phyloP scores from a whole-genome alignment of 352 stramenopile species.

The Globisporangium irregulare region DNA sequence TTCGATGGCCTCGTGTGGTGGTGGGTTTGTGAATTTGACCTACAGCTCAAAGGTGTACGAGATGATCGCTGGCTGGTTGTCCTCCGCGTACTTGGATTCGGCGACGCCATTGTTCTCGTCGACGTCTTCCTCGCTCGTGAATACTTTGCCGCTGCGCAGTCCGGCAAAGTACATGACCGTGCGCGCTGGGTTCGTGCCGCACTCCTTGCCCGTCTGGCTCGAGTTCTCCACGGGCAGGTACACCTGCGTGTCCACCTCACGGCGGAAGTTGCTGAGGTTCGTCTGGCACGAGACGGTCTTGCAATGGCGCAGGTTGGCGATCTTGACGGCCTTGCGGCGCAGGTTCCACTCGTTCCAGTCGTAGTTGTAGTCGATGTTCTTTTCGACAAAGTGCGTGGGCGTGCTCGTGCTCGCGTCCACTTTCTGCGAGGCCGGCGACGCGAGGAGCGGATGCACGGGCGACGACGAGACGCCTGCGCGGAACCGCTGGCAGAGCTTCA shows the following conservation, averaged over 20 bases:
- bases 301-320: slow-evolving; percentile 91
- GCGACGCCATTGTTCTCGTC: slow-evolving; percentile 20
- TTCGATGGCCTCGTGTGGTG: background rate
- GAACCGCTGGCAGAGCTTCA: slow-evolving; percentile 59
- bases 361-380: slow-evolving; percentile 90
- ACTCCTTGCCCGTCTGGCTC: slow-evolving; percentile 82
- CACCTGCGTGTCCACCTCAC: slow-evolving; percentile 87
- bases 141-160: slow-evolving; percentile 38
- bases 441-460: slow-evolving; percentile 59
- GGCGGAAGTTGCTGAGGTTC: slow-evolving; percentile 83
- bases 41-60: slow-evolving; percentile 74
- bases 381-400: slow-evolving; percentile 91
- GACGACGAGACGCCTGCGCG: slow-evolving; percentile 27
- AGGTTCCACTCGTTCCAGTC: slow-evolving; percentile 96
- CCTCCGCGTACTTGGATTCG: slow-evolving; percentile 22
- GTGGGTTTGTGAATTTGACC: background rate
- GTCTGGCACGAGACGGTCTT: slow-evolving; percentile 89
- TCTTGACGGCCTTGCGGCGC: slow-evolving; percentile 83
- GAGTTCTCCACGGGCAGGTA: slow-evolving; percentile 57
- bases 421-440: slow-evolving; percentile 50
- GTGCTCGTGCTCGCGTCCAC: slow-evolving; percentile 88
- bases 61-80: slow-evolving; percentile 51
- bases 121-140: slow-evolving; percentile 13
- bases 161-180: slow-evolving; percentile 82
- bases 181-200: slow-evolving; percentile 80